Conservation (phyloP, 495 filamentous ascomycete species). For the Hypoxylon cercidicola region DNA sequence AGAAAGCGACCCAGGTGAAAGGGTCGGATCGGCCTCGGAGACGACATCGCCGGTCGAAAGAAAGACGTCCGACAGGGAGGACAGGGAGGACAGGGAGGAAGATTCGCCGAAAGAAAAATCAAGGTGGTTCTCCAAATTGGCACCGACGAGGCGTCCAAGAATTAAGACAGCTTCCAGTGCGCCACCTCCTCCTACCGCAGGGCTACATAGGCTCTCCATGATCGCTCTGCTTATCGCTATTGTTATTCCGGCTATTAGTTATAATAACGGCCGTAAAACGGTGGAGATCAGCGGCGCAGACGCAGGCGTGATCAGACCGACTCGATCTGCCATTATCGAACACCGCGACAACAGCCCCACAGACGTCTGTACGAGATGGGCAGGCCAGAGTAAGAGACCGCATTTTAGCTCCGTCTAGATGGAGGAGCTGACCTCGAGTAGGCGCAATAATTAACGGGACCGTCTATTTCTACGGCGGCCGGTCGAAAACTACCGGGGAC, state of each 20-base stretch:
- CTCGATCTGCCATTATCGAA: constrained; percentile 46
- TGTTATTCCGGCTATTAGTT: constrained; percentile 59
- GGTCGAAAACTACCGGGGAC: constrained; percentile 59
- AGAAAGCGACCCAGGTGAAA: constrained; percentile 42
- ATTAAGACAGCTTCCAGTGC: constrained; percentile 54
- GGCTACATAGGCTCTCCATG: constrained; percentile 56
- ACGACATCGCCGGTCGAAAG: constrained; percentile 26
- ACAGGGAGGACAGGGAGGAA: too few species aligned
- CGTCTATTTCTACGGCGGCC: constrained; percentile 79
- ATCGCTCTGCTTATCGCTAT: constrained; percentile 64
- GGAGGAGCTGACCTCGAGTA: constrained; percentile 35
- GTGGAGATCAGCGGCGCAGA: constrained; percentile 54
- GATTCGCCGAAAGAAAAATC: constrained; percentile 24
- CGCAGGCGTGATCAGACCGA: constrained; percentile 54
- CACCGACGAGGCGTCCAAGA: constrained; percentile 50
- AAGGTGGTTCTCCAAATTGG: constrained; percentile 52
- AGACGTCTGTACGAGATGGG: constrained; percentile 73
- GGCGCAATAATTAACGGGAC: constrained; percentile 74
- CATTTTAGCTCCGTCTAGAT: neutral
- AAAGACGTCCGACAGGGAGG: constrained; percentile 18
- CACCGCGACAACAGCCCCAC: constrained; percentile 58
- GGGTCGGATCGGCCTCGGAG: constrained; percentile 38
- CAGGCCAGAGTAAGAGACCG: constrained; percentile 65
- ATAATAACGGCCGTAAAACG: constrained; percentile 49
- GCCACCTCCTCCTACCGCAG: constrained; percentile 51